Evolutionary conservation across 495 filamentous ascomycete genomes (phyloP), one percentile per base, ranked within the genome.

Genomic region (Neurospora sublineolata): DNA sequence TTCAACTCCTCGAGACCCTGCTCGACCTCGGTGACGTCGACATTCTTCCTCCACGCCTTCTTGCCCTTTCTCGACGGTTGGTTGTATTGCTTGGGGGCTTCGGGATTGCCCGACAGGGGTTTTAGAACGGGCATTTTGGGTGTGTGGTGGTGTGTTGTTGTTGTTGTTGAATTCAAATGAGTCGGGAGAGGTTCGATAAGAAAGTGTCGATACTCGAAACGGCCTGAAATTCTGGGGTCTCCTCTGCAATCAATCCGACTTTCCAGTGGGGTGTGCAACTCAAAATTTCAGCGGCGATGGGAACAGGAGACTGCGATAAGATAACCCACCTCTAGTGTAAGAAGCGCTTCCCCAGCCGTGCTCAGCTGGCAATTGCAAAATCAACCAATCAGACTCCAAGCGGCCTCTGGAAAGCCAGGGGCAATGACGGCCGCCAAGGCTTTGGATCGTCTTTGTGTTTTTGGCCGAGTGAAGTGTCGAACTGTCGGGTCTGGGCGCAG

Each of bases 21-120:
- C 74, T 93, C 86, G 33, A 99, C 86, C 70, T 95, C 90, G 16
- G 92, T 89, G 68, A 98, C 86, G 80, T 99, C 93, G 77, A 98
- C 92, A 83, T 99, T 96, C 81, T 98, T 99, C 75, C 95, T 87
- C 95, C 95, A 99, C 23, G 95, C 95, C 82, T 94, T 97, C 83
- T 99, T 99, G 73, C 95, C 94, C 81, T 98, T 99, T 77, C 95
- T 86, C 12, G 94, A 97, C 52, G 94, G 89, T 80, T 98, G 95
- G 74, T 90, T 94, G 78, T 84, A 82, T 58, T 86, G 85, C 68
- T 83, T 77, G 58, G 86, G 86, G 20, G 82, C 83, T 9, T 81
- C 78, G 73, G 82, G 79, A 78, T 84, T 68, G 30, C 76, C 75
- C 71, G 76, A 71, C 16, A 70, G 52, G 16, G 73, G 68, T 69